These are phyloP conservation scores for Neurospora sp. DNA, from an alignment of 495 filamentous ascomycete genomes.

Conservation along the genomic window DNA sequence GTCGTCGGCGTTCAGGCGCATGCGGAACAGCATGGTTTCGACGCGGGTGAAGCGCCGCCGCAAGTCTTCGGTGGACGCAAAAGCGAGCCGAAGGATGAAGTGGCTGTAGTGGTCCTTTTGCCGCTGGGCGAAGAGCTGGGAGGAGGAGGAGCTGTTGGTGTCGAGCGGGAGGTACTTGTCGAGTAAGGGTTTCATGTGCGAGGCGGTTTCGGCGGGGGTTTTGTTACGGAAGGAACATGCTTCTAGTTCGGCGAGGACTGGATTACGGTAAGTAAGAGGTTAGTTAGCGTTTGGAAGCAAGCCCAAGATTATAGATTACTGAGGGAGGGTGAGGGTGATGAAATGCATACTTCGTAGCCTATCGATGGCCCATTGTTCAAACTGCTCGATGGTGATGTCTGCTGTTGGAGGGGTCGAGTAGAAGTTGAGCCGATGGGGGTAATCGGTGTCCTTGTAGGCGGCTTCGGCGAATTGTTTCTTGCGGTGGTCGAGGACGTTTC, in stretches of 20 bases:
- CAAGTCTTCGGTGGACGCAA: slow-evolving; percentile 82
- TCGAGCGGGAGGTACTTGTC: slow-evolving; percentile 79
- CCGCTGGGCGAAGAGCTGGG: slow-evolving; percentile 56
- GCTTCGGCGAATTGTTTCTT: slow-evolving; percentile 78
- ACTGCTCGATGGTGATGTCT: slow-evolving; percentile 94
- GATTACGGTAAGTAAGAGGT: background rate
- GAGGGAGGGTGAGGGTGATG: no score
- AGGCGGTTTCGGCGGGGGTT: slow-evolving; percentile 61
- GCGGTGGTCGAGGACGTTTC: slow-evolving; percentile 62
- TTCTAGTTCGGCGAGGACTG: slow-evolving; percentile 92
- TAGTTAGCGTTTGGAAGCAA: no score
- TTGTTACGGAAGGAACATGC: slow-evolving; percentile 93
- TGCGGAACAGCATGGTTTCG: slow-evolving; percentile 78
- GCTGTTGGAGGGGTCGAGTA: slow-evolving; percentile 81
- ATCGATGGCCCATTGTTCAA: slow-evolving; percentile 99
- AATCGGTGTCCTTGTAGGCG: slow-evolving; percentile 61
- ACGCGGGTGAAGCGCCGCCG: slow-evolving; percentile 79
- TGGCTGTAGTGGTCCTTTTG: slow-evolving; percentile 97
- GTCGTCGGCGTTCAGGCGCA: slow-evolving; percentile 67
- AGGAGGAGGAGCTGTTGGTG: slow-evolving; percentile 56
- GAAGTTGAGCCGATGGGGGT: slow-evolving; percentile 82
- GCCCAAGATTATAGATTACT: no score
- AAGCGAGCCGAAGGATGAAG: slow-evolving; percentile 92
- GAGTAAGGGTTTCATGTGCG: slow-evolving; percentile 70
- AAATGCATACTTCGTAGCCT: slow-evolving; percentile 49